Evolutionary conservation across 2,329 filamentous ascomycete genomes (phyloP), one percentile per base, ranked within the genome.

Genomic region (Emergomyces pasteurianus): DNA sequence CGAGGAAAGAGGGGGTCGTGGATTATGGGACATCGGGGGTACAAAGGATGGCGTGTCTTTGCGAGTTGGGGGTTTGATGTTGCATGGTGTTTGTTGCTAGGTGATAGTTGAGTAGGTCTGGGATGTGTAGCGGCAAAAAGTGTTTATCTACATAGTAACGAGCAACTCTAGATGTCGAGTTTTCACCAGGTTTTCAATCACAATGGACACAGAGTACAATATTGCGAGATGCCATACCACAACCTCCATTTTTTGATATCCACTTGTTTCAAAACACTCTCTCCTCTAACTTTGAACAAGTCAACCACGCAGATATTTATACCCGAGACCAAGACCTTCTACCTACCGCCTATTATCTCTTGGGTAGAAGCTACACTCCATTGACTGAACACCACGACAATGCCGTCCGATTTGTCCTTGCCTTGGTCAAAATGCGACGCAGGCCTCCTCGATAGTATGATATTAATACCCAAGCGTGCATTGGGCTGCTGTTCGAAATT

Each of bases 361-460:
- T 49, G 23, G 23, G 18, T 53, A 53, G 18, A 28, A 31, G 18
- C 9, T 36, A 34, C 47, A 8, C 28, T 18, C 14, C 34, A 53
- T 36, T 8, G 8, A 28, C 28, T 1, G 14, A 34, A 53, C 2
- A 8, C 18, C 2, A 43, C 34, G 38, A 21, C 23, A 16, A 47
- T 36, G 38, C 34, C 36, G 7, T 40, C 6, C 18, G 14, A 38
- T 36, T 23, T 18, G 28, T 43, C 53, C 38, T 14, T 61, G 50
- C 61, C 59, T 14, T 63, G 61, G 61, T 40, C 54, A 56, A 23
- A 42, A 9, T 43, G 31, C 42, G 61, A 63, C 6, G 21, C 36
- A 34, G 61, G 61, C n/a, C 38, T 61, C 7, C 36, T 63, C 28
- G 56, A 57, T 34, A 36, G 61, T 63, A 47, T 9, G 54, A 40